Evolutionary conservation across 352 stramenopile genomes (phyloP).

Genomic region (Peronosclerospora sorghi): DNA sequence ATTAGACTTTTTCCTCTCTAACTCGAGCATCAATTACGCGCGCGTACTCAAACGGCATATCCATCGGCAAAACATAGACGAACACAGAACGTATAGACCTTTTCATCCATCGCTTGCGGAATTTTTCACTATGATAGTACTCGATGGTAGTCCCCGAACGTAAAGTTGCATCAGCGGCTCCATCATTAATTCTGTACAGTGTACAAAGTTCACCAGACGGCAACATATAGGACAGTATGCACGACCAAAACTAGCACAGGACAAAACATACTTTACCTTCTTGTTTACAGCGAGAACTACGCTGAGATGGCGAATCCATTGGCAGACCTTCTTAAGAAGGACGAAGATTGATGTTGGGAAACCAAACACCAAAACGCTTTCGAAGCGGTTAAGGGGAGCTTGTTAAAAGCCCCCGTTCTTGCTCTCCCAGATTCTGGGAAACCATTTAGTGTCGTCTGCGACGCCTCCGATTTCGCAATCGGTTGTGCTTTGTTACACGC

Average conservation of each 20-base stretch:
- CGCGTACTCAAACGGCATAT: slow-evolving; percentile 26
- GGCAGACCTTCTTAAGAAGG: too few relatives aligned
- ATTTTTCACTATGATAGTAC: slow-evolving; percentile 35
- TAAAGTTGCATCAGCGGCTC: slow-evolving; percentile 29
- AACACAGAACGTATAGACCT: slow-evolving; percentile 50
- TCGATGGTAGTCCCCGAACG: slow-evolving; percentile 17
- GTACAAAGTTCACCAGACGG: too few relatives aligned
- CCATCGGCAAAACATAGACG: slow-evolving; percentile 32
- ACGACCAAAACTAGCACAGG: background rate
- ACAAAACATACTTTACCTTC: slow-evolving; percentile 18
- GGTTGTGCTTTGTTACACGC: too few relatives aligned
- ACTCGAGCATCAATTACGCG: background rate
- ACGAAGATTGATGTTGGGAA: too few relatives aligned
- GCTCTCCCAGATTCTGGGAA: too few relatives aligned
- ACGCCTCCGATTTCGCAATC: too few relatives aligned
- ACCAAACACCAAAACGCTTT: too few relatives aligned
- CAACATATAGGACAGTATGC: background rate
- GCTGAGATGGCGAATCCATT: too few relatives aligned
- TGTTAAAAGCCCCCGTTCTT: too few relatives aligned
- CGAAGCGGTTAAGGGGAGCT: too few relatives aligned
- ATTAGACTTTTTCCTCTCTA: background rate
- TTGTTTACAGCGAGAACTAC: slow-evolving; percentile 7
- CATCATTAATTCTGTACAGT: slow-evolving; percentile 20
- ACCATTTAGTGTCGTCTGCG: too few relatives aligned
- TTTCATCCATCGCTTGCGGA: slow-evolving; percentile 28